These are phyloP conservation scores for Stephanodiscus triporus DNA, from an alignment of 108 stramenopile species.

Conservation along the genomic window DNA sequence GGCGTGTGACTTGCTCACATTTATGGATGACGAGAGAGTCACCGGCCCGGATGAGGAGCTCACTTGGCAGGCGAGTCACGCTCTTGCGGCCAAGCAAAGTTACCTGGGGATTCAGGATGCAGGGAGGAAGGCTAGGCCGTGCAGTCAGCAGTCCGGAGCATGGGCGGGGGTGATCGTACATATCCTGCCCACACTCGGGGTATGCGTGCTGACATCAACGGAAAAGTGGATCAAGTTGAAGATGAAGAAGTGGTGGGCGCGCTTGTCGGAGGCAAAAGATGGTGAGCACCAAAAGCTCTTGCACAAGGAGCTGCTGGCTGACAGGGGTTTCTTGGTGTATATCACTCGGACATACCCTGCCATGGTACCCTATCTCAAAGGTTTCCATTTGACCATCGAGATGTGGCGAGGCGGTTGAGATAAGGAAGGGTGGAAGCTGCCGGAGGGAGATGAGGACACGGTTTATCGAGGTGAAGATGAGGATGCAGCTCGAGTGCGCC, in stretches of 20 bases:
- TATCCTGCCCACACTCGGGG: background rate
- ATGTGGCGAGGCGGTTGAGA: slow-evolving; percentile 43
- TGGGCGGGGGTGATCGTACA: slow-evolving; percentile 51
- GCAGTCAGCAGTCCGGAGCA: slow-evolving; percentile 34
- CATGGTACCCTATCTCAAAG: slow-evolving; percentile 54
- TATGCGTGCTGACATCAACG: slow-evolving; percentile 22
- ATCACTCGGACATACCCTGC: slow-evolving; percentile 36
- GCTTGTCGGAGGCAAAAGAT: too few relatives aligned
- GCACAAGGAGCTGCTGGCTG: slow-evolving; percentile 31
- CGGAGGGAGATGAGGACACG: background rate
- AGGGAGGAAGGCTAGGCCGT: slow-evolving; percentile 29
- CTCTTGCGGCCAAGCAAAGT: slow-evolving; percentile 6
- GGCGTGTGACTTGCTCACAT: slow-evolving; percentile 37
- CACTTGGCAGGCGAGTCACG: slow-evolving; percentile 12
- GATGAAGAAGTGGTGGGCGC: slow-evolving; percentile 5
- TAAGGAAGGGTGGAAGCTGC: slow-evolving; percentile 49
- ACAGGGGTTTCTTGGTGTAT: slow-evolving; percentile 52
- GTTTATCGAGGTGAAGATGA: slow-evolving; percentile 4
- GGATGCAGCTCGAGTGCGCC: background rate
- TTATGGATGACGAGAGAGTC: slow-evolving; percentile 44
- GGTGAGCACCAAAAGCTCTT: slow-evolving; percentile 1
- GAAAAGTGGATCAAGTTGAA: slow-evolving; percentile 44
- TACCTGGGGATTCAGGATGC: slow-evolving; percentile 57
- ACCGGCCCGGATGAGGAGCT: slow-evolving; percentile 9
- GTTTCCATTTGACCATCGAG: slow-evolving; percentile 51